Conservation (phyloP, 192 early-diverging fungal genomes). For the Backusella mclennaniae region DNA sequence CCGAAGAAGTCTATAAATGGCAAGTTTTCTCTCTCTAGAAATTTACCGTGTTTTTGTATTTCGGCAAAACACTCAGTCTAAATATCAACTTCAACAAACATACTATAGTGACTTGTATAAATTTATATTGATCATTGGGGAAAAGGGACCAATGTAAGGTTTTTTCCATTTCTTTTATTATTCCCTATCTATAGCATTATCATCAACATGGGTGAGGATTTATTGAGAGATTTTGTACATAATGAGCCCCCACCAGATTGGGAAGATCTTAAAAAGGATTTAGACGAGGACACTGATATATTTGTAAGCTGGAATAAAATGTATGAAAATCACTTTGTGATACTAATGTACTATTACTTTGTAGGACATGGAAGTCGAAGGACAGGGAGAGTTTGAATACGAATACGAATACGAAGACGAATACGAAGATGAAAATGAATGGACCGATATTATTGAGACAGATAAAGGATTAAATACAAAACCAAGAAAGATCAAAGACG, state of each 20-base stretch:
- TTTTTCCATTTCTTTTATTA: neutral
- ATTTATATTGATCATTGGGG: neutral
- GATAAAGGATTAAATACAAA: neutral
- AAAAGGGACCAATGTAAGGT: neutral
- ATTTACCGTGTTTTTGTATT: slow-evolving; percentile 3
- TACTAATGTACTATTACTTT: neutral
- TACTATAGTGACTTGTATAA: neutral
- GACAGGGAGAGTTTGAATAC: neutral
- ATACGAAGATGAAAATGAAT: slow-evolving; percentile 6
- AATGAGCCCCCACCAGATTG: neutral
- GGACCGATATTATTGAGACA: slow-evolving; percentile 7
- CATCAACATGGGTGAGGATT: neutral
- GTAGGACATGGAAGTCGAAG: neutral
- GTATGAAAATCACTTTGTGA: neutral
- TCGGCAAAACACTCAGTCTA: neutral
- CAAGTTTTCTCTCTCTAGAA: neutral
- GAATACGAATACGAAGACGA: neutral
- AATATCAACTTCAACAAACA: slow-evolving; percentile 2
- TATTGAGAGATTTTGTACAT: neutral
- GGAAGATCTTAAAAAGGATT: neutral
- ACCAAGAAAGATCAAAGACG: neutral
- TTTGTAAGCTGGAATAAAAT: neutral
- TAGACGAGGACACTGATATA: neutral
- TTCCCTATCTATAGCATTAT: neutral
- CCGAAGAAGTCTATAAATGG: neutral